phyloP scores from a whole-genome alignment of 2,329 filamentous ascomycete genomes.

The Fusarium chlamydosporum region DNA sequence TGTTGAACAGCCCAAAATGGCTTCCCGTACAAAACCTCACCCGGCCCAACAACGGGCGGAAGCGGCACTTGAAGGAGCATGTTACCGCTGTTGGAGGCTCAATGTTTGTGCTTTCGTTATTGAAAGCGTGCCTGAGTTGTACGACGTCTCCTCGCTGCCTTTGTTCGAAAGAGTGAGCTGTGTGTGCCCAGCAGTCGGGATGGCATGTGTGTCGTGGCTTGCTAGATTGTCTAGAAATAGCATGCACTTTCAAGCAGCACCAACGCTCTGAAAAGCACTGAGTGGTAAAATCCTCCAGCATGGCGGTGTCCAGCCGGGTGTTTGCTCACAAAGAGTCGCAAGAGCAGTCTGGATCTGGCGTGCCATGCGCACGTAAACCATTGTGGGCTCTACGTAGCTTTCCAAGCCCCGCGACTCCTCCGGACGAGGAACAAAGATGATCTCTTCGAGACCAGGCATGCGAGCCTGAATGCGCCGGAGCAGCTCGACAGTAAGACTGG shows the following conservation, averaged over 20 bases:
- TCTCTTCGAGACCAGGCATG: constrained; percentile 59
- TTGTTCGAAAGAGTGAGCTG: not conserved
- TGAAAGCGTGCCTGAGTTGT: constrained; percentile 6
- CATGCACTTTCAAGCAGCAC: constrained; percentile 7
- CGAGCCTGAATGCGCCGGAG: constrained; percentile 57
- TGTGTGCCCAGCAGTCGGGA: not conserved
- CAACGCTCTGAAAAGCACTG: constrained; percentile 45
- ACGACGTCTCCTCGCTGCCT: not conserved
- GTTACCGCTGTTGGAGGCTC: constrained; percentile 3
- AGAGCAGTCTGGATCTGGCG: constrained; percentile 58
- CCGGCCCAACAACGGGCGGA: constrained; percentile 5
- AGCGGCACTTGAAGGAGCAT: constrained; percentile 18
- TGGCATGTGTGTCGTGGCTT: not conserved
- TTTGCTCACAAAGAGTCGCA: constrained; percentile 50
- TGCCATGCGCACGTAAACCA: constrained; percentile 55
- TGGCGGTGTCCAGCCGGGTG: constrained; percentile 54
- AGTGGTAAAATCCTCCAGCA: constrained; percentile 58
- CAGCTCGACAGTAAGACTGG: constrained; percentile 58
- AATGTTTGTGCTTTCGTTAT: constrained; percentile 20
- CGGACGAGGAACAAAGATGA: constrained; percentile 62
- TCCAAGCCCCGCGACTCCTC: constrained; percentile 54
- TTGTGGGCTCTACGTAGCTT: constrained; percentile 51
- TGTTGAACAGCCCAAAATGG: constrained; percentile 30
- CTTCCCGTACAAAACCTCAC: constrained; percentile 1
- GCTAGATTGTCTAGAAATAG: not conserved